Percentiles rank a stretch among this genome's conserved stretches.
These are phyloP conservation scores for Arabidopsis lyrata DNA, from an alignment of 441 rosid genomes.

Conservation along the genomic window DNA sequence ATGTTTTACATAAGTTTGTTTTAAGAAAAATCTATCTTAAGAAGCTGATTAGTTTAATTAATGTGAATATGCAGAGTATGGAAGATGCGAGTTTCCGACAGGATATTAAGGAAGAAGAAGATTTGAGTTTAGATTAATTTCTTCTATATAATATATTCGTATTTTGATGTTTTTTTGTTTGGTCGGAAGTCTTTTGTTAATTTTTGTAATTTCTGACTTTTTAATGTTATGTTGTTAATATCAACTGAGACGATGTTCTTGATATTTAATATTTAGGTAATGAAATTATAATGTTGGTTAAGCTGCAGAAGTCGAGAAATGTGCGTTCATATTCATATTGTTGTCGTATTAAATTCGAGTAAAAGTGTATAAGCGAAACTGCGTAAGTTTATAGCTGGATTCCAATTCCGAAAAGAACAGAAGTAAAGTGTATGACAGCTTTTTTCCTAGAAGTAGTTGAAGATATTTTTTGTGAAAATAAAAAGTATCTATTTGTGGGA, in stretches of 20 bases:
- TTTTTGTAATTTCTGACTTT: slow-evolving; percentile 38
- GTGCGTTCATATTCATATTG: too few species aligned
- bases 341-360: too few species aligned
- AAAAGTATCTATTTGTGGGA: too few species aligned
- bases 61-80: slow-evolving; percentile 62
- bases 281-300: slow-evolving; percentile 8
- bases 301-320: not conserved
- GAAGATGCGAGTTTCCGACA: slow-evolving; percentile 76
- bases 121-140: slow-evolving; percentile 28
- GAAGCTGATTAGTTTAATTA: not conserved
- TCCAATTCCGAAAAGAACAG: not conserved
- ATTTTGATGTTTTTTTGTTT: slow-evolving; percentile 26
- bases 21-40: not conserved
- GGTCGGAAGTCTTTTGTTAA: slow-evolving; percentile 24
- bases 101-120: slow-evolving; percentile 54
- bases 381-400: not conserved
- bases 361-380: not conserved
- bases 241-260: slow-evolving; percentile 21
- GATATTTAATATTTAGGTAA: slow-evolving; percentile 5
- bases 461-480: not conserved
- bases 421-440: not conserved
- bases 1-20: not conserved
- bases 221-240: slow-evolving; percentile 36
- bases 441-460: not conserved
- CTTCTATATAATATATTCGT: slow-evolving; percentile 18